Evolutionary conservation across 192 early-diverging fungal genomes (phyloP).

Genomic region (Gryganskiella cystojenkinii): DNA sequence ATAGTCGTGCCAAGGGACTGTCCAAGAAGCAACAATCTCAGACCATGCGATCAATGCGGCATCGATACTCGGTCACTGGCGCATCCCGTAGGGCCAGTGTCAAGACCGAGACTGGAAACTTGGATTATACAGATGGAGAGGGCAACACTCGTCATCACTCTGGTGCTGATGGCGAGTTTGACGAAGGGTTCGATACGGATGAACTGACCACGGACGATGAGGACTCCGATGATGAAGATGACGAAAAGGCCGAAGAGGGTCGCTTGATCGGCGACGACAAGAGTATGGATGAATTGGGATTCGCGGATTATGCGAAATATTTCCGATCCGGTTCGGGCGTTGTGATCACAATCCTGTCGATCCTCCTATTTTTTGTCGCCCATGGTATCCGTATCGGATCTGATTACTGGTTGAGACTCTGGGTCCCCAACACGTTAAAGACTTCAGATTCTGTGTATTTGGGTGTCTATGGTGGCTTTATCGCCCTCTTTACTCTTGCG

Average conservation of each 20-base stretch:
- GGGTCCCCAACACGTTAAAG: conserved; percentile 31
- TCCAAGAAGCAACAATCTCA: background rate
- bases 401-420: conserved; percentile 28
- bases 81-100: conserved; percentile 2
- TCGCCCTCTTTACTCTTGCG: conserved; percentile 6
- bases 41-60: background rate
- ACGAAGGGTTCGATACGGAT: background rate
- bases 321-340: conserved; percentile 21
- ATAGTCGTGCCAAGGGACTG: background rate
- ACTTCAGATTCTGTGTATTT: conserved; percentile 10
- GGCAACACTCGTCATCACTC: background rate
- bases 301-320: conserved; percentile 37
- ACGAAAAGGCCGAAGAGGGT: background rate
- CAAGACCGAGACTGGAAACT: background rate
- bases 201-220: conserved; percentile 1
- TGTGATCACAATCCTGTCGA: conserved; percentile 7
- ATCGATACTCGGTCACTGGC: conserved; percentile 14
- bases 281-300: conserved; percentile 39
- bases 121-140: conserved; percentile 3
- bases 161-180: background rate
- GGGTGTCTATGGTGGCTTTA: conserved; percentile 34
- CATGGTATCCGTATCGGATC: conserved; percentile 35
- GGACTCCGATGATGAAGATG: conserved; percentile 5
- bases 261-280: conserved; percentile 28
- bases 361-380: conserved; percentile 18